Percentiles rank a stretch among this genome's conserved stretches.
Conservation (phyloP, 2,329 filamentous ascomycete genomes). For the Curvularia verruculosa region DNA sequence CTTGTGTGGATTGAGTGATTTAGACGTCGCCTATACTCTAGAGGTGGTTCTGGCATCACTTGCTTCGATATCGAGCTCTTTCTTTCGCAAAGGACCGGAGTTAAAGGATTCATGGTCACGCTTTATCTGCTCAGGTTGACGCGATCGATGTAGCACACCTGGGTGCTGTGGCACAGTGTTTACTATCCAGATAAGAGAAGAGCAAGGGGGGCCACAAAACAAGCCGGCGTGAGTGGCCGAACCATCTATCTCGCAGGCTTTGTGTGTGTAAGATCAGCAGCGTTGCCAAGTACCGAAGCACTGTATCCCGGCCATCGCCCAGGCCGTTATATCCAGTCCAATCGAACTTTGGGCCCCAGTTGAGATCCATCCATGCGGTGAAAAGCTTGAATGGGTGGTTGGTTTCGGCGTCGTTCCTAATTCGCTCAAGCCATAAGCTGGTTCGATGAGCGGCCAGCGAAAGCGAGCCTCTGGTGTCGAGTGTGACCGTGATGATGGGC, state of each 20-base stretch:
- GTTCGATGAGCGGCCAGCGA: slow-evolving; percentile 1
- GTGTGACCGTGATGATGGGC: background rate
- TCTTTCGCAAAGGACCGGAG: background rate
- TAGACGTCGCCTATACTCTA: background rate
- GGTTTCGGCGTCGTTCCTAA: slow-evolving; percentile 4
- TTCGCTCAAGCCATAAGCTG: slow-evolving; percentile 41
- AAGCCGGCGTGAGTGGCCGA: slow-evolving; percentile 13
- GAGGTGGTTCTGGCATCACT: background rate
- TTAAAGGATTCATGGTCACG: background rate
- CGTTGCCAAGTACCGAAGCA: slow-evolving; percentile 38
- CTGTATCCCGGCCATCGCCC: slow-evolving; percentile 21
- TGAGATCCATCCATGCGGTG: slow-evolving; percentile 14
- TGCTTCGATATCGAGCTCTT: background rate
- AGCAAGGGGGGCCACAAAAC: slow-evolving; percentile 7
- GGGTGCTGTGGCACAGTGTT: slow-evolving; percentile 3
- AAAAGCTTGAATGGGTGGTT: slow-evolving; percentile 11
- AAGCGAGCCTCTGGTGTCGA: slow-evolving; percentile 1
- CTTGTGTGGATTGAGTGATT: background rate
- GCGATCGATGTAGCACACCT: background rate
- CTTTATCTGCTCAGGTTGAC: background rate
- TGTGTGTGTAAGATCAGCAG: slow-evolving; percentile 22
- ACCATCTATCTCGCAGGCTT: background rate
- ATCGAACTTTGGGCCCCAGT: slow-evolving; percentile 25
- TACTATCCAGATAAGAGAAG: slow-evolving; percentile 25
- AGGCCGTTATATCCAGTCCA: slow-evolving; percentile 25